phyloP scores from a whole-genome alignment of 208 protist species.

The Leishmania amazonensis region DNA sequence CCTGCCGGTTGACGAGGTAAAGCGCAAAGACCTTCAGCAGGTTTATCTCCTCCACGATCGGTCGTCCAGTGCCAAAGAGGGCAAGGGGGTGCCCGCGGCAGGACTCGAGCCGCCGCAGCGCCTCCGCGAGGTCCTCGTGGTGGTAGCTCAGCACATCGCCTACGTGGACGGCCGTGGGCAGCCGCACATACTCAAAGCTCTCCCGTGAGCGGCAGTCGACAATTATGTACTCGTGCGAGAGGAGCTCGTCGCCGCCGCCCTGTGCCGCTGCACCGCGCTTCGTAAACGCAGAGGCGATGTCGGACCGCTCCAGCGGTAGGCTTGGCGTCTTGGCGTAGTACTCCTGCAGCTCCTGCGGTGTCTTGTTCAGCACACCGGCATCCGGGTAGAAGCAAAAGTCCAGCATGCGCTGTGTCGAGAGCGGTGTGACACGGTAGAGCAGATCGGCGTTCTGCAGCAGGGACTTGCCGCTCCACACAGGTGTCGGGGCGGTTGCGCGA shows the following conservation, averaged over 20 bases:
- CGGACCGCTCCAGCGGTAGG: slow-evolving; percentile 75
- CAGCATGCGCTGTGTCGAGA: slow-evolving; percentile 63
- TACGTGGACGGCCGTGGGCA: slow-evolving; percentile 80
- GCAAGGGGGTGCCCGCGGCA: slow-evolving; percentile 64
- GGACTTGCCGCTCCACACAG: slow-evolving; percentile 61
- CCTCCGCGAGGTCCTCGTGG: slow-evolving; percentile 35
- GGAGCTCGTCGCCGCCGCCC: not conserved
- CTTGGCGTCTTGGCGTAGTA: slow-evolving; percentile 65
- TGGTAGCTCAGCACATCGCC: slow-evolving; percentile 55
- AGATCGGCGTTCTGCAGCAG: slow-evolving; percentile 82
- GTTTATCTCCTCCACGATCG: slow-evolving; percentile 86
- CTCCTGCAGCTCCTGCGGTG: slow-evolving; percentile 41
- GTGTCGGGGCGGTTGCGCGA: slow-evolving; percentile 48
- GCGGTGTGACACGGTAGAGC: slow-evolving; percentile 70
- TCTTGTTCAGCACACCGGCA: slow-evolving; percentile 48
- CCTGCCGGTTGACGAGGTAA: slow-evolving; percentile 61
- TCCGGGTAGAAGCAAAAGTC: slow-evolving; percentile 67
- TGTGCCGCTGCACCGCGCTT: not conserved
- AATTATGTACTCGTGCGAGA: slow-evolving; percentile 73
- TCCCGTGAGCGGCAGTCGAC: slow-evolving; percentile 84
- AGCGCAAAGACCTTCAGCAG: slow-evolving; percentile 86
- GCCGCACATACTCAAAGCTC: slow-evolving; percentile 84
- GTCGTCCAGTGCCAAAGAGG: slow-evolving; percentile 34
- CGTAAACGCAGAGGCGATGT: slow-evolving; percentile 70
- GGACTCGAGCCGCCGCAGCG: slow-evolving; percentile 46